These are phyloP conservation scores for Phaeophleospora eucalypticola DNA, from an alignment of 2,329 filamentous ascomycete species.

Conservation along the genomic window DNA sequence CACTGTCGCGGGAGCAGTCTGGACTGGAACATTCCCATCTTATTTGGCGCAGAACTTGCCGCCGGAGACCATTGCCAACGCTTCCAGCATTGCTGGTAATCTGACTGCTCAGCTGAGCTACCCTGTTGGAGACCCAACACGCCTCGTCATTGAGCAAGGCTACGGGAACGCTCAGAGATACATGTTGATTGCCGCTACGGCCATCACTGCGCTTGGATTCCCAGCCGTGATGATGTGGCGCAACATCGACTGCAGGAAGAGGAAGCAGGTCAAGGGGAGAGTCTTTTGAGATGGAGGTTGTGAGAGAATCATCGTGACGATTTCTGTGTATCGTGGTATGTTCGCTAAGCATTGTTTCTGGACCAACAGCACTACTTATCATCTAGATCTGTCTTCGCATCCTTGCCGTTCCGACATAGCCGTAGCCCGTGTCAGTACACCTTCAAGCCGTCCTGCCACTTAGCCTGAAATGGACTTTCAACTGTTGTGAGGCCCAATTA, in stretches of 20 bases:
- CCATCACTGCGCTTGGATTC: constrained; percentile 10
- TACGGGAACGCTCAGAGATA: constrained; percentile 11
- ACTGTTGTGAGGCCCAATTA: too few relatives aligned
- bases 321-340: too few relatives aligned
- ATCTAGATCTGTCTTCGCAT: too few relatives aligned
- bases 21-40: constrained; percentile 23
- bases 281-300: too few relatives aligned
- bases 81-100: constrained; percentile 5
- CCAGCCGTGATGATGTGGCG: constrained; percentile 13
- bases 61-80: constrained; percentile 6
- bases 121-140: constrained; percentile 8
- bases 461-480: too few relatives aligned
- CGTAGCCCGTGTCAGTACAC: too few relatives aligned
- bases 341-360: too few relatives aligned
- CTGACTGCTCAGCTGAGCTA: constrained; percentile 10
- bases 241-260: constrained; percentile 10
- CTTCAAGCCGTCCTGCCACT: too few relatives aligned
- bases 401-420: too few relatives aligned
- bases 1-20: constrained; percentile 24
- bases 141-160: constrained; percentile 9
- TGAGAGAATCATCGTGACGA: too few relatives aligned
- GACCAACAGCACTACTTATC: too few relatives aligned
- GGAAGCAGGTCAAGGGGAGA: constrained; percentile 18
- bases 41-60: constrained; percentile 18
- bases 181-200: constrained; percentile 15